Evolutionary conservation across 2,329 filamentous ascomycete species (phyloP), one percentile per base, ranked within the genome.

Genomic region (Chaetomiaceae sp.): DNA sequence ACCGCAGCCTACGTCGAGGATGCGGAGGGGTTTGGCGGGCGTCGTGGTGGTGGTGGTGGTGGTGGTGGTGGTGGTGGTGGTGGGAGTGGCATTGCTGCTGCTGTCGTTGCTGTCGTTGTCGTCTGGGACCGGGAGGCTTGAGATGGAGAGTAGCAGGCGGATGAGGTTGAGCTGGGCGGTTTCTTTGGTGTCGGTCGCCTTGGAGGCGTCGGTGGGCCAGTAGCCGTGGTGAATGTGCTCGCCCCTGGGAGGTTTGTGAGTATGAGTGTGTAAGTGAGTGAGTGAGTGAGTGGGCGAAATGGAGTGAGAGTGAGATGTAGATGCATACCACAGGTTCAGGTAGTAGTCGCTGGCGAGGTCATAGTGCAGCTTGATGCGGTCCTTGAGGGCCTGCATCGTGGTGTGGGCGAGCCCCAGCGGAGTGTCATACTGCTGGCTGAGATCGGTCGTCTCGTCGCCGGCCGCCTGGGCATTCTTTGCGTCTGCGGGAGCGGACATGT

Each of bases 171-270:
- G 63, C 64, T 84, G 81, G 2, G 80, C 80, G 27, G 72, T 69
- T 59, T 84, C 80, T 62, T 83, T 84, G 58, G 73, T 76, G 57
- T 81, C 78, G 16, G 61, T 68, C 0, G 73, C 67, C 51, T 73
- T 71, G 52, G 71, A 71, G 51, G 70, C 70, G 44, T 64, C 62
- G 2, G 73, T 72, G 21, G 76, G 72, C 71, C 80, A 84, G 64
- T 83, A 82, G 49, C 80, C 80, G 58, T 84, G 80, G 62, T 84
- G 81, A 62, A 84, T 83, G 61, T 84, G 80, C 62, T 82, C 79
- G 49, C 80, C 80, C 79, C 79, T 82, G 50, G 36, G 44, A 16
- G 10, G 29, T 29, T 23, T 13, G 25, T 46, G 20, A 38, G 37
- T 27, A n/a, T 23, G 25, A 21, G 13, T 20, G 23, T 20, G 32